Conservation (phyloP, 345 rosid genomes). For the Bretschneidera sinensis region DNA sequence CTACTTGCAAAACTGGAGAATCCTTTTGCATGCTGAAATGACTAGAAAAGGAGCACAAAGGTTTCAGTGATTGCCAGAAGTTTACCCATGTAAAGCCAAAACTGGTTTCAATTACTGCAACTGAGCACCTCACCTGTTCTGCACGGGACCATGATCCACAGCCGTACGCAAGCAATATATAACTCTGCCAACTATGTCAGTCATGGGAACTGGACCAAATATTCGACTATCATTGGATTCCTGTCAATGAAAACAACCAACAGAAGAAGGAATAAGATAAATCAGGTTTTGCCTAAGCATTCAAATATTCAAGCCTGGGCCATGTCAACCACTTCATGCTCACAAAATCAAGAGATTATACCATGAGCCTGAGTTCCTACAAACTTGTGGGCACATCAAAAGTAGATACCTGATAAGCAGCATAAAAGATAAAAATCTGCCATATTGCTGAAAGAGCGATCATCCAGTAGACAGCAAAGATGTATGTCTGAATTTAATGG, state of each 20-base stretch:
- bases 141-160: constrained; percentile 89
- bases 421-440: not conserved
- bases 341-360: not conserved
- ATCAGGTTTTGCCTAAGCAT: constrained; percentile 4
- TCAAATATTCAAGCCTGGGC: not conserved
- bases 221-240: constrained; percentile 86
- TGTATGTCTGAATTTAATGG: not conserved
- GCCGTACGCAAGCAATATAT: constrained; percentile 76
- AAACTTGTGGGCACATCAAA: not conserved
- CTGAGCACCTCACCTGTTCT: constrained; percentile 58
- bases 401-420: not conserved
- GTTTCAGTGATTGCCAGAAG: constrained; percentile 5
- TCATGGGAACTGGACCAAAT: constrained; percentile 81
- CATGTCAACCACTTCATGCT: not conserved
- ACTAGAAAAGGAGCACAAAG: constrained; percentile 34
- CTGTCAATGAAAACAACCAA: constrained; percentile 32
- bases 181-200: constrained; percentile 74
- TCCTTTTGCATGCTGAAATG: constrained; percentile 53
- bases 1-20: constrained; percentile 74
- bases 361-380: not conserved
- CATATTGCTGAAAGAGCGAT: too few species aligned
- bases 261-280: not conserved
- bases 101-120: not conserved
- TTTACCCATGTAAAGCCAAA: constrained; percentile 3
- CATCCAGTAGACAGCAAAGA: too few species aligned